phyloP scores from a whole-genome alignment of 495 filamentous ascomycete genomes.

The Trichocladium antarcticum region DNA sequence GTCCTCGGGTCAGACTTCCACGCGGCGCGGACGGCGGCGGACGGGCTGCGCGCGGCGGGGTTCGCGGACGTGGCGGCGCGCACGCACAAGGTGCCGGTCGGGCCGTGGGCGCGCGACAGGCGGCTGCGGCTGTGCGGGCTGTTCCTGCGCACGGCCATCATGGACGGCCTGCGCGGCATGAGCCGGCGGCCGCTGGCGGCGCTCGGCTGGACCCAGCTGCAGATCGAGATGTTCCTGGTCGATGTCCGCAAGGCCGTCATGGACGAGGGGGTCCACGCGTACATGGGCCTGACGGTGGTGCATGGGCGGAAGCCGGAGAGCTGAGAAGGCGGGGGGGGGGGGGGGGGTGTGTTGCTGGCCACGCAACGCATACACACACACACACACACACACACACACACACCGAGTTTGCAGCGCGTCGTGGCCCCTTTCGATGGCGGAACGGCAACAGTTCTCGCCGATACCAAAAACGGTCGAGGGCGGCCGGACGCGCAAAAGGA shows the following conservation, averaged over 20 bases:
- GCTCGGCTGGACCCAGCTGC: conserved; percentile 27
- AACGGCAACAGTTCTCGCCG: no score
- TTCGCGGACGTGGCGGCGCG: conserved; percentile 18
- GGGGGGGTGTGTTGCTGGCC: background rate
- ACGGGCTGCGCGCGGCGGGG: conserved; percentile 20
- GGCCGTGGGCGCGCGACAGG: conserved; percentile 26
- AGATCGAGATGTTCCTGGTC: conserved; percentile 33
- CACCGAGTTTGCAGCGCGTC: no score
- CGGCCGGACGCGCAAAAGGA: no score
- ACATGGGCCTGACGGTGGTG: conserved; percentile 24
- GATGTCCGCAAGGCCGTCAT: conserved; percentile 29
- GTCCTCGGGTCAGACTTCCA: conserved; percentile 21
- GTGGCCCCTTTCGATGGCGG: no score
- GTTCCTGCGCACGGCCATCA: conserved; percentile 25
- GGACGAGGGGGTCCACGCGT: conserved; percentile 24
- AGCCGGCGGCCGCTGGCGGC: conserved; percentile 21
- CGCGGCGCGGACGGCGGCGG: conserved; percentile 12
- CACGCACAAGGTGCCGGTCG: conserved; percentile 26
- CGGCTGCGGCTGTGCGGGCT: conserved; percentile 25
- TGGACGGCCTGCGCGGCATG: conserved; percentile 30
- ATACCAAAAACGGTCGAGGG: no score
- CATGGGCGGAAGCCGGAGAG: conserved; percentile 24
- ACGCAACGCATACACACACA: no score
- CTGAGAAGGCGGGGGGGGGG: background rate
- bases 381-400: no score